phyloP scores from a whole-genome alignment of 1,139 yeast genomes.

The Suhomyces yuchorum region DNA sequence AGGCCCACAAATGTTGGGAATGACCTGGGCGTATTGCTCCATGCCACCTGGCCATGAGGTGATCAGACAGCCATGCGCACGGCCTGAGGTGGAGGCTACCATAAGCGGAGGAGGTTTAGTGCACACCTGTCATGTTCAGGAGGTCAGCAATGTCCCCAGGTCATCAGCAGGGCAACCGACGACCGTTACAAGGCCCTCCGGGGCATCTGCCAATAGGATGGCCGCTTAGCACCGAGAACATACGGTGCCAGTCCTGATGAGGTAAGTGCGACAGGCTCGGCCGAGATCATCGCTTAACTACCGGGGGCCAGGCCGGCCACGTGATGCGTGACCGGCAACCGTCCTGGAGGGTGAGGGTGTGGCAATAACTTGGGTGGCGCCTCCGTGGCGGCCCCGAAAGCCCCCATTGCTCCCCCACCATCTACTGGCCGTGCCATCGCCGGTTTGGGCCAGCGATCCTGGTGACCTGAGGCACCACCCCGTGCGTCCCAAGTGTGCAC shows the following conservation, averaged over 20 bases:
- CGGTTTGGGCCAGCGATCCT: background rate
- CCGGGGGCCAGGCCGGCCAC: background rate
- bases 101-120: background rate
- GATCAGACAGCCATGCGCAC: background rate
- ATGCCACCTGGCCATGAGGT: background rate
- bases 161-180: background rate
- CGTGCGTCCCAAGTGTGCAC: background rate
- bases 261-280: background rate
- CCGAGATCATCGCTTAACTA: background rate
- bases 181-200: background rate
- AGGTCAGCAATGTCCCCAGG: background rate
- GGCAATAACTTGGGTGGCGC: background rate
- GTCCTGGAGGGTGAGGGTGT: background rate
- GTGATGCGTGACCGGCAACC: background rate
- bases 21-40: background rate
- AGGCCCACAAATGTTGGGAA: background rate
- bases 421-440: background rate
- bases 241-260: background rate
- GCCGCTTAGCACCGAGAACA: background rate
- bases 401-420: background rate
- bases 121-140: background rate
- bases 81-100: background rate
- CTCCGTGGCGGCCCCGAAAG: background rate
- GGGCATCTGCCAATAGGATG: background rate
- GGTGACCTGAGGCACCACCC: background rate